Conservation (phyloP, 495 filamentous ascomycete species). For the Bacidia gigantensis region DNA sequence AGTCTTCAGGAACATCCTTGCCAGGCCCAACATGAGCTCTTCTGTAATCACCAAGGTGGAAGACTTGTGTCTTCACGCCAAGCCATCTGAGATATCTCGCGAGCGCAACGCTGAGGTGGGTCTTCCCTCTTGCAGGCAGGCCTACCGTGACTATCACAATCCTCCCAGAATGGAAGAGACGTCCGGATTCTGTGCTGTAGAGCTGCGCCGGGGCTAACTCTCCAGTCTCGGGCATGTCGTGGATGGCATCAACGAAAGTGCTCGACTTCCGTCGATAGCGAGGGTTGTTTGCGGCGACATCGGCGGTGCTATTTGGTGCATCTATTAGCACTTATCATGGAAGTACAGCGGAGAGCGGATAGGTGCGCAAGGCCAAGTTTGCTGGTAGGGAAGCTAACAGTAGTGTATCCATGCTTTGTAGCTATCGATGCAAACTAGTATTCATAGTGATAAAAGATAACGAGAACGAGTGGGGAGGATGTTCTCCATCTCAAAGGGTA, state of each 20-base stretch:
- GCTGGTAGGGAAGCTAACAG: conserved; percentile 40
- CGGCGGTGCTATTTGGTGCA: conserved; percentile 49
- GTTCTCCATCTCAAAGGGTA: not conserved
- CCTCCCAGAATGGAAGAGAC: conserved; percentile 90
- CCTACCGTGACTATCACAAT: conserved; percentile 97
- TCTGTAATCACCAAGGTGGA: conserved; percentile 94
- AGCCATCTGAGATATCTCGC: conserved; percentile 94
- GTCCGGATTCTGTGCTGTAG: conserved; percentile 93
- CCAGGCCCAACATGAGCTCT: conserved; percentile 77
- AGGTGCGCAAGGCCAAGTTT: not conserved
- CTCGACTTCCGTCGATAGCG: conserved; percentile 77
- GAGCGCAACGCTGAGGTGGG: conserved; percentile 90
- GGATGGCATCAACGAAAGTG: conserved; percentile 94
- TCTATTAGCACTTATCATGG: not conserved
- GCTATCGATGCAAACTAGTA: not conserved
- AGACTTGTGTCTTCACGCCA: conserved; percentile 94
- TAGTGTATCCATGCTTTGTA: conserved; percentile 56
- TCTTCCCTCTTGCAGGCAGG: conserved; percentile 91
- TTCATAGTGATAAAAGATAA: not conserved
- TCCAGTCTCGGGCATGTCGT: conserved; percentile 73
- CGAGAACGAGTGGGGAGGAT: not conserved
- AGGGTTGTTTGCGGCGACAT: conserved; percentile 75
- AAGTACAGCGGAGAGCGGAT: not conserved
- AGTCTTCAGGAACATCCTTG: conserved; percentile 86
- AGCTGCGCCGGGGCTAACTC: conserved; percentile 90